These are phyloP conservation scores for Lepiota brunneoincarnata DNA, from an alignment of 768 basidiomycete genomes.

Conservation along the genomic window DNA sequence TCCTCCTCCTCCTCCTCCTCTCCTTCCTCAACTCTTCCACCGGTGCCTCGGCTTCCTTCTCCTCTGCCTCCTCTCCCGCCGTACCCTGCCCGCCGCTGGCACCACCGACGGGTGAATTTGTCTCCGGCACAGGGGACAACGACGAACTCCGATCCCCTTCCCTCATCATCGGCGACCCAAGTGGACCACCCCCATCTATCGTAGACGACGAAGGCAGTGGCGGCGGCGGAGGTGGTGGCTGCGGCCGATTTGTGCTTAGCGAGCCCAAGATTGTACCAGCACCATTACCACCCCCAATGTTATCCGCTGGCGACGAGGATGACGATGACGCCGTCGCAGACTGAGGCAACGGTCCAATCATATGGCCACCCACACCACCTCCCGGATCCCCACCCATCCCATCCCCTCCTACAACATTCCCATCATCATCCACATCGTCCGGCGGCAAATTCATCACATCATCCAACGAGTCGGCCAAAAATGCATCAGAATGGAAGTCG, in stretches of 20 bases:
- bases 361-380: not conserved
- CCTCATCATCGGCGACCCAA: conserved; percentile 18
- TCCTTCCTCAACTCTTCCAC: conserved; percentile 30
- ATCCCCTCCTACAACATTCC: not conserved
- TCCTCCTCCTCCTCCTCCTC: conserved; percentile 37
- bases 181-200: not conserved
- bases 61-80: conserved; percentile 27
- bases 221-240: conserved; percentile 8
- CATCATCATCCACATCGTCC: conserved; percentile 4
- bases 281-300: too few species aligned
- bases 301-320: not conserved
- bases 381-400: not conserved
- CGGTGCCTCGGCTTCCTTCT: conserved; percentile 33
- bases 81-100: conserved; percentile 7
- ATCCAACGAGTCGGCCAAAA: conserved; percentile 8
- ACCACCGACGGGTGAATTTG: conserved; percentile 33
- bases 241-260: too few species aligned
- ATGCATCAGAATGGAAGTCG: conserved; percentile 9
- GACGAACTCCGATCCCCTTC: conserved; percentile 51
- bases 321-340: not conserved
- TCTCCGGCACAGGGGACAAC: conserved; percentile 53
- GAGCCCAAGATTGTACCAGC: too few species aligned
- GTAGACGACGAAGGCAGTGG: conserved; percentile 25
- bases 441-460: conserved; percentile 11
- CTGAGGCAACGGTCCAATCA: too few species aligned